phyloP scores from a whole-genome alignment of 768 basidiomycete genomes.

The Myochromella boudieri region DNA sequence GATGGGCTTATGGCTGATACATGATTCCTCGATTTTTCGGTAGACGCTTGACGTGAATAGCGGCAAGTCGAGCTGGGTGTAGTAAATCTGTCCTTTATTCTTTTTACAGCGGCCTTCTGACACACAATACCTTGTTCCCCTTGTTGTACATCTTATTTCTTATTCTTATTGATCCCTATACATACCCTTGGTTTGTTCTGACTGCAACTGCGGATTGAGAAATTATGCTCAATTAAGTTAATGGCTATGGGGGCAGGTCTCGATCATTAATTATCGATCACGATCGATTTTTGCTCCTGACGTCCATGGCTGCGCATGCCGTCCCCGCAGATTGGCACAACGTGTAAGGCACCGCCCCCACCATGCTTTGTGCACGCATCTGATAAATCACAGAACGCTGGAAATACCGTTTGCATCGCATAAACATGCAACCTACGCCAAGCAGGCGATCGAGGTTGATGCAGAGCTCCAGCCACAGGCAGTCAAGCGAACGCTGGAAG shows the following conservation, averaged over 20 bases:
- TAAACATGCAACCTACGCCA: slow-evolving; percentile 79
- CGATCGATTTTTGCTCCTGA: not conserved
- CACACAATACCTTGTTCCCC: slow-evolving; percentile 6
- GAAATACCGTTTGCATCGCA: slow-evolving; percentile 75
- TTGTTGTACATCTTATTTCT: slow-evolving; percentile 11
- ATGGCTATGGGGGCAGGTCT: too few species aligned
- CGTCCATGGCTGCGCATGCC: slow-evolving; percentile 16
- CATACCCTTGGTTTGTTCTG: slow-evolving; percentile 13
- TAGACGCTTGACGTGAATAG: slow-evolving; percentile 21
- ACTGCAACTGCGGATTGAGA: too few species aligned
- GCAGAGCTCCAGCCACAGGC: slow-evolving; percentile 78
- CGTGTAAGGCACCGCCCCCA: too few species aligned
- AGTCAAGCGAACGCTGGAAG: slow-evolving; percentile 68
- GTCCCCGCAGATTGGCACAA: slow-evolving; percentile 46
- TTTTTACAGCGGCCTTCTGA: slow-evolving; percentile 15
- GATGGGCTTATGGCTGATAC: slow-evolving; percentile 6
- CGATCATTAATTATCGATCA: not conserved
- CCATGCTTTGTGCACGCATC: slow-evolving; percentile 2
- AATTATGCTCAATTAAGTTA: too few species aligned
- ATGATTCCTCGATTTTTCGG: slow-evolving; percentile 20
- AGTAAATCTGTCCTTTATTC: slow-evolving; percentile 6
- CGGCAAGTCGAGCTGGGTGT: slow-evolving; percentile 20
- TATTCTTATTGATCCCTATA: slow-evolving; percentile 17
- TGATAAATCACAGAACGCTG: slow-evolving; percentile 44
- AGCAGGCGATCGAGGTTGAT: slow-evolving; percentile 85